Conservation (phyloP, 192 early-diverging fungal genomes). For the Pecoramyces ruminantium region DNA sequence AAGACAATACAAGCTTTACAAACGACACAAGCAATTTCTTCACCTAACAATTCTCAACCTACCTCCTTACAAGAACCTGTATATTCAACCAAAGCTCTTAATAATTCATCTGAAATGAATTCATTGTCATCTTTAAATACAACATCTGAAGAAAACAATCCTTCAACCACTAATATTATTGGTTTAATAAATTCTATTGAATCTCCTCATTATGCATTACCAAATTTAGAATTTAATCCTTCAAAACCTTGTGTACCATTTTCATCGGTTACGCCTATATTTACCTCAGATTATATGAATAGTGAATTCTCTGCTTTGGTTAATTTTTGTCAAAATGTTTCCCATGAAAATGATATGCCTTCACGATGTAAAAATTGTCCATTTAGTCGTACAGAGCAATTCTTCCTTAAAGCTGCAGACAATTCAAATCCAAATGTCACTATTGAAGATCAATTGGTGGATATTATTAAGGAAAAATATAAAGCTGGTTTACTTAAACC, state of each 20-base stretch:
- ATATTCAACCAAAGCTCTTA: no score
- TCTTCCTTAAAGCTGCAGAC: constrained; percentile 82
- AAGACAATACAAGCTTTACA: no score
- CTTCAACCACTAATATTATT: no score
- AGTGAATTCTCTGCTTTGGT: not conserved
- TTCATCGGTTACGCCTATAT: not conserved
- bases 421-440: constrained; percentile 40
- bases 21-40: no score
- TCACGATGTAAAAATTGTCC: not conserved
- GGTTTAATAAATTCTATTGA: not conserved
- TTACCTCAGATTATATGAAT: not conserved
- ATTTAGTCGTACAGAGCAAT: constrained; percentile 45
- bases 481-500: constrained; percentile 89
- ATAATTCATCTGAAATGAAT: no score
- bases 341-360: not conserved
- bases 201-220: not conserved
- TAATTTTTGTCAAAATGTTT: not conserved
- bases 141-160: no score
- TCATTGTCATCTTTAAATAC: no score
- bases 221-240: not conserved
- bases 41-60: no score
- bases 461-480: constrained; percentile 87
- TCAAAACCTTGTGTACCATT: not conserved
- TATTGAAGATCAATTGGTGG: constrained; percentile 70
- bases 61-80: no score